Base-by-base conservation (phyloP, 306 rosid genomes). In the Quercus glauca region DNA sequence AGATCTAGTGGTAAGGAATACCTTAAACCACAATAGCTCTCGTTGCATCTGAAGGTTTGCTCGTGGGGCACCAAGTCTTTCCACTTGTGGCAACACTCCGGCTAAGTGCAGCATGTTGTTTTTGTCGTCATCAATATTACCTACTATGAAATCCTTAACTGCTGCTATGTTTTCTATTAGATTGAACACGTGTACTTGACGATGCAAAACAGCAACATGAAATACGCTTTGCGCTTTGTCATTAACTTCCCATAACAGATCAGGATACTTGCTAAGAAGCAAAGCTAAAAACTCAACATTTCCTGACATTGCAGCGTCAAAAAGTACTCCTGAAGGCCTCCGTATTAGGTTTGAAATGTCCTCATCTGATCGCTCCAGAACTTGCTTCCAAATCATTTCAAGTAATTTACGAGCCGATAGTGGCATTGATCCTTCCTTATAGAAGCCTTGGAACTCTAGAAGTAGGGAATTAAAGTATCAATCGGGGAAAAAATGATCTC, bases 71-170 rank as follows among this genome's bases (percentile, higher is more conserved):
- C 35, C 18, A 21, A 51, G 45, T 49, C 33, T 76, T 19, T 14
- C 29, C 1, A 15, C 15, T 1, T 28, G 15, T n/a, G 23, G 51
- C 13, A 13, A 29, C 20, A 5, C 4, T 3, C 78, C 80, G 58
- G 80, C 80, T 2, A 75, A 9, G 76, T 81, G 84, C 5, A 81
- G 53, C 52, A 75, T 13, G 25, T 31, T 81, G 67, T 75, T 81
- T 0, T 71, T 3, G 3, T 69, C 33, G 0, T 1, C 29, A 14
- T 81, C 84, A 3, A 67, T 41, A n/a, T 19, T 70, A 31, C 45
- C 23, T 21, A 58, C 5, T 37, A 80, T 3, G 45, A 33, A 64
- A 33, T 79, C 45, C 7, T 61, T 61, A 41, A 15, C 28, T 5
- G 55, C 55, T 26, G 13, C 7, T 43, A 52, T 63, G 2, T 51